Evolutionary conservation across 1,284 basidiomycete genomes (phyloP).

Genomic region (Sphagnurus paluster): DNA sequence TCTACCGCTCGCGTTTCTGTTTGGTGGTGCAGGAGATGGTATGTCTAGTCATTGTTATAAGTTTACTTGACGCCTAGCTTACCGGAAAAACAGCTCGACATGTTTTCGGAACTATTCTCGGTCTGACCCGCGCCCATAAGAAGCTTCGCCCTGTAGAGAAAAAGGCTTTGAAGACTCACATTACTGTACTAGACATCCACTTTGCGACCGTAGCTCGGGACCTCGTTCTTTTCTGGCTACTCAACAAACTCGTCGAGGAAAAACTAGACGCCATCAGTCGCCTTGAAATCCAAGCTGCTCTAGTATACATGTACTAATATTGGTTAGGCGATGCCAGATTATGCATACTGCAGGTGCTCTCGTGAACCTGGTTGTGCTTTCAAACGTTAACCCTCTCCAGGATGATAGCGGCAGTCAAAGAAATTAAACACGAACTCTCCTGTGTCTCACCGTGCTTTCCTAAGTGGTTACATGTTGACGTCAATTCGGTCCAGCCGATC

Average conservation of each 20-base stretch:
- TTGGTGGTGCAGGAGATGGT: conserved; percentile 26
- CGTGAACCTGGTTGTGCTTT: conserved; percentile 1
- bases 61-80: neutral
- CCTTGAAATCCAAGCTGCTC: conserved; percentile 16
- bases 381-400: too few species aligned
- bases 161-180: conserved; percentile 11
- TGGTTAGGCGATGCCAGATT: conserved; percentile 21
- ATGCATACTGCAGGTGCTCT: conserved; percentile 20
- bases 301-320: conserved; percentile 23
- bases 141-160: conserved; percentile 16
- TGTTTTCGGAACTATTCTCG: conserved; percentile 23
- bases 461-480: conserved; percentile 25
- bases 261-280: conserved; percentile 7
- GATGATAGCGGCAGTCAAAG: conserved; percentile 3
- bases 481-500: conserved; percentile 19
- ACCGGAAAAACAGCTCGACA: conserved; percentile 18
- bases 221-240: conserved; percentile 19
- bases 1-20: conserved; percentile 19
- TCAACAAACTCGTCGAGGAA: conserved; percentile 17
- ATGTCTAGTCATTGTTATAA: neutral
- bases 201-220: conserved; percentile 20
- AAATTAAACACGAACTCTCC: conserved; percentile 2
- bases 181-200: conserved; percentile 25
- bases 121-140: conserved; percentile 15
- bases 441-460: conserved; percentile 20